A percentile compares a stretch with the other conserved stretches of the same genome.
These are phyloP conservation scores for Theobroma grandiflorum DNA, from an alignment of 441 rosid species.

Conservation along the genomic window DNA sequence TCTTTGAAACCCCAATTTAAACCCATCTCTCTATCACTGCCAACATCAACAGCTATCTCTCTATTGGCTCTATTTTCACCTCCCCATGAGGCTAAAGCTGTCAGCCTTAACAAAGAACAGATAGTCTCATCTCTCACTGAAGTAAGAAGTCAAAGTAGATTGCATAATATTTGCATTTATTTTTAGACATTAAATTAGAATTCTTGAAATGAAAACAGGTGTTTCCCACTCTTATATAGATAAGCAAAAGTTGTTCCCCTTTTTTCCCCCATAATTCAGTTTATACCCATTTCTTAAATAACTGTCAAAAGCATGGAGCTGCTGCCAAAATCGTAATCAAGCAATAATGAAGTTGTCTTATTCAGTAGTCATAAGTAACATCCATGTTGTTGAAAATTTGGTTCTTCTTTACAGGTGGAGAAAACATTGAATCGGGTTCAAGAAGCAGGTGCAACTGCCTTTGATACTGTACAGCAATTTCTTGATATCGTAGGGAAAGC, in stretches of 20 bases:
- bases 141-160: constrained; percentile 40
- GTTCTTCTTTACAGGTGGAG: constrained; percentile 61
- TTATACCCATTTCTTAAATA: neutral
- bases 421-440: constrained; percentile 78
- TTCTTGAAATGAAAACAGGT: neutral
- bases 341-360: neutral
- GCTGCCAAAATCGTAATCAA: neutral
- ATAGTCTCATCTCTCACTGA: constrained; percentile 82
- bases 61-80: constrained; percentile 64
- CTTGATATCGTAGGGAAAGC: constrained; percentile 66
- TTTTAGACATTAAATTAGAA: neutral
- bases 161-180: neutral
- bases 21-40: constrained; percentile 61
- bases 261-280: neutral
- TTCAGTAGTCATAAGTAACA: neutral
- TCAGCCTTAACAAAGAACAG: constrained; percentile 77
- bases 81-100: constrained; percentile 72
- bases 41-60: constrained; percentile 72
- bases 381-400: neutral
- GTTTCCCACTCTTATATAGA: neutral
- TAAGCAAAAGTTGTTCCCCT: neutral
- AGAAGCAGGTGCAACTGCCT: constrained; percentile 64
- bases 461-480: constrained; percentile 65
- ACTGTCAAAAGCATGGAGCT: neutral
- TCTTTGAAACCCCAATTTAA: constrained; percentile 48